Percentiles rank a stretch among this genome's conserved stretches.
Conservation (phyloP, 1,139 yeast genomes). For the Lodderomyces jiufengensis region DNA sequence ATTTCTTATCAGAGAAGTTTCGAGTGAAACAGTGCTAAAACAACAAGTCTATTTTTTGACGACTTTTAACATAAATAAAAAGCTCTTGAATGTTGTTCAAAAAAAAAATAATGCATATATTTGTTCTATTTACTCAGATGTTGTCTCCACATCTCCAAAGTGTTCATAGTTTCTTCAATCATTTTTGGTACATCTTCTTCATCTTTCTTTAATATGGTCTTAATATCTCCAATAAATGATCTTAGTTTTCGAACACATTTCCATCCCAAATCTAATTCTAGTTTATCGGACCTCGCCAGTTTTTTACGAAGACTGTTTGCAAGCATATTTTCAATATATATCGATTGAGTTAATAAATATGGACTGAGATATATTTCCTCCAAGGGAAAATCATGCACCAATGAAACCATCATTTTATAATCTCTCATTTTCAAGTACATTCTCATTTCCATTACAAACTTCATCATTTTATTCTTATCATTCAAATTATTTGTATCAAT, state of each 20-base stretch:
- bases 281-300: constrained; percentile 2
- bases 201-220: constrained; percentile 28
- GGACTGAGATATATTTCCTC: constrained; percentile 32
- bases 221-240: constrained; percentile 35
- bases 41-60: no score
- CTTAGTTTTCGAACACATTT: constrained; percentile 17
- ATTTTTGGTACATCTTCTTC: constrained; percentile 21
- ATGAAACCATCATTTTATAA: constrained; percentile 18
- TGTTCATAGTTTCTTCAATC: constrained; percentile 20
- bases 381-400: constrained; percentile 29
- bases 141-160: constrained; percentile 27
- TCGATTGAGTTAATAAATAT: constrained; percentile 31
- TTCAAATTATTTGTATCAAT: constrained; percentile 23
- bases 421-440: constrained; percentile 19
- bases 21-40: no score
- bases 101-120: no score
- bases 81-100: no score
- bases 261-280: constrained; percentile 2
- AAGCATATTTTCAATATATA: constrained; percentile 26
- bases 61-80: no score
- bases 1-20: no score
- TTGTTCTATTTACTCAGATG: not conserved
- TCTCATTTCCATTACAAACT: constrained; percentile 23
- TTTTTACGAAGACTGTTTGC: constrained; percentile 5
- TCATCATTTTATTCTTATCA: constrained; percentile 25